Base-by-base conservation (phyloP, 345 rosid genomes). In the Eucalyptus regnans region DNA sequence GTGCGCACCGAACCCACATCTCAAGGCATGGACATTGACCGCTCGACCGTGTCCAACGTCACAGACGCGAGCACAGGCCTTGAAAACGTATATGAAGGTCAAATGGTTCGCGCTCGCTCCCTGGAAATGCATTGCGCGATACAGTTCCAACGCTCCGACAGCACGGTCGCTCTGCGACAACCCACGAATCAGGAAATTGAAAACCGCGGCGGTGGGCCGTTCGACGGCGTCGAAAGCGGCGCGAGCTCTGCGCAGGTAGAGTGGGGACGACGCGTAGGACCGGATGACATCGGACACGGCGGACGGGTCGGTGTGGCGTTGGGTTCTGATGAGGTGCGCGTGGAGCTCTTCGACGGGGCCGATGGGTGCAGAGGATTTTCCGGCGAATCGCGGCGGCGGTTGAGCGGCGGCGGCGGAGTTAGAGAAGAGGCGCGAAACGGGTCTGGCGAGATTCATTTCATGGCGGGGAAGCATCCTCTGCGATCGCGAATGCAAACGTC, bases 171-270 rank as follows among this genome's bases (percentile, higher is more conserved):
- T 89, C 84, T 81, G 91, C 8, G 96, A 91, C 17, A 92, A 85
- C 33, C 95, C 94, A 56, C 94, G 94, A 89, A 95, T 91, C 94
- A 95, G 66, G 49, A 91, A 48, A 89, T 95, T 94, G 87, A 90
- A 92, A 43, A 90, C 76, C 25, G 90, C 56, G 87, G 92, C 66
- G 8, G 93, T 91, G 90, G 94, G 95, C 87, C 88, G 91, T 41
- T 90, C 85, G 51, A 93, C 85, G 86, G 89, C 92, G 88, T 58
- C 86, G 91, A 95, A 93, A 87, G 90, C 90, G 49, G 92, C 88
- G 80, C 85, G 89, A 68, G 95, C 94, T 88, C 91, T 88, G 87
- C 60, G 88, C 48, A 92, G 83, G 88, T 79, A 86, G 87, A 89
- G 86, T 13, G 94, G 89, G 86, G 91, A 92, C 62, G 93, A 88